Conservation (phyloP, 495 filamentous ascomycete species). For the Peziza echinospora region DNA sequence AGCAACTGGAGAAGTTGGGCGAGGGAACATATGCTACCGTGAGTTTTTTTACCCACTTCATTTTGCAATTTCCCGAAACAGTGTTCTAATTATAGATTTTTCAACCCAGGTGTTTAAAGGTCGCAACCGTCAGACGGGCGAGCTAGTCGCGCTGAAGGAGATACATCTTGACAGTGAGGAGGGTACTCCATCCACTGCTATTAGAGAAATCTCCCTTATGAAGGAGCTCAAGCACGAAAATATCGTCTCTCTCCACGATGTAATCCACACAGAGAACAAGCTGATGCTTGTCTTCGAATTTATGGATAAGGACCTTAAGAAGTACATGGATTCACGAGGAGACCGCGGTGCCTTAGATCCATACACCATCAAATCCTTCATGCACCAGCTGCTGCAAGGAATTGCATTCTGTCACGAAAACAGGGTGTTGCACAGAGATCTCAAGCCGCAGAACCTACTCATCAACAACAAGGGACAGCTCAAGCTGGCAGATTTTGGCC, state of each 20-base stretch:
- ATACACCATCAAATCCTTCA: constrained; percentile 83
- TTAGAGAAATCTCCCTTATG: constrained; percentile 95
- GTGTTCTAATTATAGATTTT: neutral
- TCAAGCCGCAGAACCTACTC: constrained; percentile 87
- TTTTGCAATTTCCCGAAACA: no score
- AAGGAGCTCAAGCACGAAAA: constrained; percentile 98
- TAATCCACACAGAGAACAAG: constrained; percentile 98
- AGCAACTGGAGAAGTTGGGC: constrained; percentile 96
- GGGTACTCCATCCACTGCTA: constrained; percentile 92
- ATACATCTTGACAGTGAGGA: constrained; percentile 98
- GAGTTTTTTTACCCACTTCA: constrained; percentile 24
- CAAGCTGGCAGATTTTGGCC: constrained; percentile 87
- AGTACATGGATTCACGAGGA: constrained; percentile 87
- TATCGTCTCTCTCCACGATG: constrained; percentile 92
- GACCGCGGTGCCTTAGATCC: constrained; percentile 67
- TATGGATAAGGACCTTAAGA: constrained; percentile 98
- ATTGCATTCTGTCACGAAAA: constrained; percentile 97
- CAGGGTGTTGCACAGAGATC: constrained; percentile 80
- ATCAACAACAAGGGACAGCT: constrained; percentile 82
- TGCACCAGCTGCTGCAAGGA: constrained; percentile 82
- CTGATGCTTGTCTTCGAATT: constrained; percentile 98
- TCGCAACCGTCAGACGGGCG: constrained; percentile 83
- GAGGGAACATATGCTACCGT: constrained; percentile 98
- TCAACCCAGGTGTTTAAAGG: constrained; percentile 83
- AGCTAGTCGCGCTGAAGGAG: constrained; percentile 93